Evolutionary conservation across 1,284 basidiomycete species (phyloP).

Genomic region (Apiotrichum porosum): DNA sequence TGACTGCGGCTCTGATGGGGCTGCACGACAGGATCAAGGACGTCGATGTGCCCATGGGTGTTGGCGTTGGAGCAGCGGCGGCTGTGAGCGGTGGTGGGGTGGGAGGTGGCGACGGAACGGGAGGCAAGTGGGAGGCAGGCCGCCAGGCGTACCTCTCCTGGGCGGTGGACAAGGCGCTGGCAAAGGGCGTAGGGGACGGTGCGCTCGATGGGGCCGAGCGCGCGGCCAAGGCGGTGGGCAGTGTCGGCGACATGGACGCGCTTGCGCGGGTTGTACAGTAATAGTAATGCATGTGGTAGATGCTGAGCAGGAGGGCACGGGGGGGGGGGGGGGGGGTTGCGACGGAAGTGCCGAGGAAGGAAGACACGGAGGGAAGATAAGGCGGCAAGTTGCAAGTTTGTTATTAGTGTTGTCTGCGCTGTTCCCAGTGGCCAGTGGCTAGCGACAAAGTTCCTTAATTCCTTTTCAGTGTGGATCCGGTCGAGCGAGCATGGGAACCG

Average conservation of each 20-base stretch:
- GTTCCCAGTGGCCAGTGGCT: no score
- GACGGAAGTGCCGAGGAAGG: no score
- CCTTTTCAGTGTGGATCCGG: no score
- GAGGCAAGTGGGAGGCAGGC: constrained; percentile 44
- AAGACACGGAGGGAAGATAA: no score
- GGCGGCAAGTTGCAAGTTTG: no score
- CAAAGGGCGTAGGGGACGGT: constrained; percentile 1
- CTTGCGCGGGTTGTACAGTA: constrained; percentile 9
- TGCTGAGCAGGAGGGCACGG: no score
- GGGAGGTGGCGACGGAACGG: background rate
- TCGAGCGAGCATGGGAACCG: no score
- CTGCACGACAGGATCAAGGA: constrained; percentile 31
- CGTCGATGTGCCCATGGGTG: constrained; percentile 17
- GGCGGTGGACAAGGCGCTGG: constrained; percentile 35
- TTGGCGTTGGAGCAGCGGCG: background rate
- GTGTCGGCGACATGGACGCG: constrained; percentile 19
- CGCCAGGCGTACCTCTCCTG: constrained; percentile 47
- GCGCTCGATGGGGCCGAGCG: constrained; percentile 16
- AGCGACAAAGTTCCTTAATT: no score
- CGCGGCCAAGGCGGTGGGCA: constrained; percentile 18
- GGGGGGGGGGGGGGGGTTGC: no score
- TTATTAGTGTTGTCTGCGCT: no score
- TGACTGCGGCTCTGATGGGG: constrained; percentile 21
- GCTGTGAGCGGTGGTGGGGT: background rate
- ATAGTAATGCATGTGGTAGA: no score